phyloP scores from a whole-genome alignment of 140 eudicot species.

The Cichorium intybus region DNA sequence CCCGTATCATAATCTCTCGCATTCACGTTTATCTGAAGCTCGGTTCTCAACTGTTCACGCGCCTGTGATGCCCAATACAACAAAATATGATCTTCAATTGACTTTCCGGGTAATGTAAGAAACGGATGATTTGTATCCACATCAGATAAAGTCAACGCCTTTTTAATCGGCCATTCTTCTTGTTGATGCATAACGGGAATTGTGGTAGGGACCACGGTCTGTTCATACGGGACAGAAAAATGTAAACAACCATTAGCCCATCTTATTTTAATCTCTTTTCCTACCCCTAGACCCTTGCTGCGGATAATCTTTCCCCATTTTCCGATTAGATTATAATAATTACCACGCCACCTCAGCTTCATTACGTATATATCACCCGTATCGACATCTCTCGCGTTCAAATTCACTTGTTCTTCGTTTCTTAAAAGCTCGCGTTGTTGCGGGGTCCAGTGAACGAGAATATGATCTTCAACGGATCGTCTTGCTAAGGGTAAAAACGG shows the following conservation, averaged over 20 bases:
- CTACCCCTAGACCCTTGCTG: constrained; percentile 66
- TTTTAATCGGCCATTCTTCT: constrained; percentile 72
- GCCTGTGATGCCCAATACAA: constrained; percentile 74
- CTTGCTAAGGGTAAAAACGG: constrained; percentile 76
- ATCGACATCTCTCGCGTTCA: constrained; percentile 74
- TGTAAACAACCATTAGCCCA: constrained; percentile 68
- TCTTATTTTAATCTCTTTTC: constrained; percentile 69
- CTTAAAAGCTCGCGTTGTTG: constrained; percentile 59
- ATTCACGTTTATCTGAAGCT: constrained; percentile 55
- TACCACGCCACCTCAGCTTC: constrained; percentile 85
- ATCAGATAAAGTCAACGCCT: constrained; percentile 68
- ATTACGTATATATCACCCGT: constrained; percentile 61
- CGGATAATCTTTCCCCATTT: constrained; percentile 75
- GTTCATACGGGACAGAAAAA: constrained; percentile 56
- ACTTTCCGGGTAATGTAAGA: constrained; percentile 75
- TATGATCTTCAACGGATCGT: constrained; percentile 70
- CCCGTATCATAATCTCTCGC: constrained; percentile 72
- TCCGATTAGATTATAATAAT: constrained; percentile 66
- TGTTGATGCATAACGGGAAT: constrained; percentile 34
- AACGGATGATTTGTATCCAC: constrained; percentile 86
- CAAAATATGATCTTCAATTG: constrained; percentile 72
- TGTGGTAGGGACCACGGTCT: constrained; percentile 28
- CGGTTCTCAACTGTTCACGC: constrained; percentile 66
- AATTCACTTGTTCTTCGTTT: constrained; percentile 67
- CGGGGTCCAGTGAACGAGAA: constrained; percentile 66